Conservation (phyloP, 2,329 filamentous ascomycete species). For the Ophiocordyceps camponoti-saundersi region DNA sequence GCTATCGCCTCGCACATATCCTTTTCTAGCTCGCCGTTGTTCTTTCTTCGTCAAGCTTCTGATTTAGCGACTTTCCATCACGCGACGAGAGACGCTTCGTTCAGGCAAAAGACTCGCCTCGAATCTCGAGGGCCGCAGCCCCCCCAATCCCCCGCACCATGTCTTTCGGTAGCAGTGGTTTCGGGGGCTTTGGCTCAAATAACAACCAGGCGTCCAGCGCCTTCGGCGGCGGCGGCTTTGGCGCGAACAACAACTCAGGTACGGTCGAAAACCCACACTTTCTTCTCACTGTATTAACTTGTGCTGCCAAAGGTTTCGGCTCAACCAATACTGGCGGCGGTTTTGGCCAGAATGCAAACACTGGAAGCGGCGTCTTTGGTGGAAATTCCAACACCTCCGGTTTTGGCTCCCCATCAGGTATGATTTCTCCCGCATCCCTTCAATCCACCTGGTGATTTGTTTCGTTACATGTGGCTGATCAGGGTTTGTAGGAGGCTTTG, state of each 20-base stretch:
- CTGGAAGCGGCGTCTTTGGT: constrained; percentile 28
- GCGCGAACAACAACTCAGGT: constrained; percentile 30
- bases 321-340: constrained; percentile 14
- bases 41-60: background rate
- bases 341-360: constrained; percentile 25
- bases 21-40: background rate
- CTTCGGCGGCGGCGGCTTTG: constrained; percentile 47
- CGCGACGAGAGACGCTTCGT: background rate
- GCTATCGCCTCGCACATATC: background rate
- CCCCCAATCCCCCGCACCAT: constrained; percentile 19
- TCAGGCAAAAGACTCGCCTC: background rate
- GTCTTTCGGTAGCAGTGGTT: constrained; percentile 37
- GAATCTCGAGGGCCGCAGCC: constrained; percentile 1
- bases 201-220: constrained; percentile 19
- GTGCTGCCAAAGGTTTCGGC: constrained; percentile 13
- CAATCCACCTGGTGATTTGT: too few relatives aligned
- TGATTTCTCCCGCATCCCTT: background rate
- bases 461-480: background rate
- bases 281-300: constrained; percentile 7
- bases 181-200: constrained; percentile 41
- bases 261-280: constrained; percentile 17
- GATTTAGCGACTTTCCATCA: background rate
- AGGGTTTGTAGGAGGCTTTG: constrained; percentile 17
- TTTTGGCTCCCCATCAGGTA: constrained; percentile 18
- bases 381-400: constrained; percentile 11